These are phyloP conservation scores for Didymella sp. DNA, from an alignment of 2,329 filamentous ascomycete genomes.

Conservation along the genomic window DNA sequence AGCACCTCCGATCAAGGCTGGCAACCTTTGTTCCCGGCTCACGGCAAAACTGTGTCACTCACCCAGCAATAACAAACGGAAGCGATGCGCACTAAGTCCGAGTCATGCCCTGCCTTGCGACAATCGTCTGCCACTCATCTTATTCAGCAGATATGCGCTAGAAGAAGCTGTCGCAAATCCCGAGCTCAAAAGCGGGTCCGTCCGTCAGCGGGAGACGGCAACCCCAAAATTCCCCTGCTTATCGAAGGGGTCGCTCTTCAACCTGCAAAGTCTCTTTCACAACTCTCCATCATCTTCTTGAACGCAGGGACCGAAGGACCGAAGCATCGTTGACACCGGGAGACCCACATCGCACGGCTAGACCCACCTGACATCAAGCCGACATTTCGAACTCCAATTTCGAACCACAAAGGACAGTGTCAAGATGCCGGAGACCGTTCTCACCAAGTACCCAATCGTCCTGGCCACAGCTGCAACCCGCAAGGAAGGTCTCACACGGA, in stretches of 20 bases:
- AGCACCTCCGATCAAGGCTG: constrained; percentile 3
- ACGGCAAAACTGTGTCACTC: not conserved
- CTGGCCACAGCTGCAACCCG: constrained; percentile 23
- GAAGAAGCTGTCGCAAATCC: constrained; percentile 1
- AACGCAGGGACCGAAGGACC: constrained; percentile 8
- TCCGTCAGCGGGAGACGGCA: constrained; percentile 5
- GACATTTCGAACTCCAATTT: not conserved
- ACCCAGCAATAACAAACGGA: not conserved
- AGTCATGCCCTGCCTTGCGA: constrained; percentile 6
- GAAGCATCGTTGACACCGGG: constrained; percentile 6
- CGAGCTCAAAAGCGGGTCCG: constrained; percentile 13
- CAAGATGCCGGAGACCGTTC: constrained; percentile 20
- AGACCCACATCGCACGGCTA: constrained; percentile 3
- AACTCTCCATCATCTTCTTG: not conserved
- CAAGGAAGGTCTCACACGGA: constrained; percentile 24
- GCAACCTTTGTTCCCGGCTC: not conserved
- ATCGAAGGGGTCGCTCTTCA: constrained; percentile 6
- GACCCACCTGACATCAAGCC: not conserved
- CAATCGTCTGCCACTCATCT: not conserved
- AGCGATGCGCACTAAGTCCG: not conserved
- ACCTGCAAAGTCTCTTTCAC: not conserved
- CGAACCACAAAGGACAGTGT: not conserved
- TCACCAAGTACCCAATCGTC: constrained; percentile 24
- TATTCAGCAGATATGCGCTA: constrained; percentile 1
- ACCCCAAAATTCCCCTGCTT: constrained; percentile 3